Percentiles rank a stretch among this genome's conserved stretches.
Evolutionary conservation across 2,329 filamentous ascomycete genomes (phyloP).

Genomic region (Alternaria novae-zelandiae): DNA sequence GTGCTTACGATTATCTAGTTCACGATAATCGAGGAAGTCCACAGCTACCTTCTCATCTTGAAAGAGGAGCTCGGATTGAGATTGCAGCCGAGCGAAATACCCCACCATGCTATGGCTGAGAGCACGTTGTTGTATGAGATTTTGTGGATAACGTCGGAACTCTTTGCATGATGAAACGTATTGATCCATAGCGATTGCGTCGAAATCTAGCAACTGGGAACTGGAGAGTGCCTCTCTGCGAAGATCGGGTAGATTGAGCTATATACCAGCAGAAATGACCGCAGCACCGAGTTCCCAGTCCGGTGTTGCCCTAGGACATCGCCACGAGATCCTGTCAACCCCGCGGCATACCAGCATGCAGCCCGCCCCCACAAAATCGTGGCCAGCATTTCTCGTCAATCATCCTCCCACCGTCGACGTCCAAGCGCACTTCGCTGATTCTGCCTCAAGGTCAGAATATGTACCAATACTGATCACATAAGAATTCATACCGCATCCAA

Average conservation of each 20-base stretch:
- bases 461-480: neutral
- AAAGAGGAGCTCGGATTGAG: neutral
- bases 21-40: neutral
- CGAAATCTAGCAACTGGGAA: neutral
- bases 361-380: neutral
- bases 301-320: neutral
- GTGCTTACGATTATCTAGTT: neutral
- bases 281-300: neutral
- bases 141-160: neutral
- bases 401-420: neutral
- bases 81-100: neutral
- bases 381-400: neutral
- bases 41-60: neutral
- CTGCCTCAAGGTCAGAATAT: neutral
- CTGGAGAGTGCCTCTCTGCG: neutral
- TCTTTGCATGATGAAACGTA: neutral
- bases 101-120: neutral
- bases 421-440: neutral
- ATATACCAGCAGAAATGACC: neutral
- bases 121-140: neutral
- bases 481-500: neutral
- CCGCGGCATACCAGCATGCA: neutral
- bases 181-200: neutral
- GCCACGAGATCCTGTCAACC: constrained; percentile 1
- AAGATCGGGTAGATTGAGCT: neutral